Percentiles rank a stretch among this genome's conserved stretches.
These are phyloP conservation scores for Pestalotiopsis sp. DNA, from an alignment of 2,329 filamentous ascomycete genomes.

Conservation along the genomic window DNA sequence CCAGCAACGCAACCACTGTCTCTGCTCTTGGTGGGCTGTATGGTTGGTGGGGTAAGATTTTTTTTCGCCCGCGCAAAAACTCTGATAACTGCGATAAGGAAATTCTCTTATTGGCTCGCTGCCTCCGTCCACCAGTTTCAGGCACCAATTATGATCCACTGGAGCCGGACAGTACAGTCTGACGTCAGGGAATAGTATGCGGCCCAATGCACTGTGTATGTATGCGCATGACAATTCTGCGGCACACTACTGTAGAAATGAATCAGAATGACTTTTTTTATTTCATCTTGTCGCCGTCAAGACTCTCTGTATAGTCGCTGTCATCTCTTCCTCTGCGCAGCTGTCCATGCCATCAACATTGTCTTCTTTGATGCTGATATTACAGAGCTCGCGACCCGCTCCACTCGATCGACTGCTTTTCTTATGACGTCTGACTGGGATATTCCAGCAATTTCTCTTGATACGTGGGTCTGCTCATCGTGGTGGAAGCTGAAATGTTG, in stretches of 20 bases:
- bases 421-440: no score
- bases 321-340: no score
- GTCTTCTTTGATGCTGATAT: no score
- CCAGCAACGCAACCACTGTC: neutral
- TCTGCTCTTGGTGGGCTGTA: conserved; percentile 3
- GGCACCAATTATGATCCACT: neutral
- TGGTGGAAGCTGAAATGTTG: no score
- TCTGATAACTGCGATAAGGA: conserved; percentile 14
- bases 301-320: neutral
- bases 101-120: neutral
- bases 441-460: no score
- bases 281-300: neutral
- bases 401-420: no score
- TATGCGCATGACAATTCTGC: neutral
- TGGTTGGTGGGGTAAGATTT: conserved; percentile 10
- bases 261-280: neutral
- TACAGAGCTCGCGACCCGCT: no score
- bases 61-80: conserved; percentile 14
- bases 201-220: neutral
- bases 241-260: neutral
- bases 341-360: no score
- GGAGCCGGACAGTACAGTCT: neutral
- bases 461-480: no score
- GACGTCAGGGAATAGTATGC: neutral
- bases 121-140: neutral